A percentile compares a stretch with the other conserved stretches of the same genome.
Evolutionary conservation across 805 yeast species (phyloP).

Genomic region (Ogataea paradorogensis): DNA sequence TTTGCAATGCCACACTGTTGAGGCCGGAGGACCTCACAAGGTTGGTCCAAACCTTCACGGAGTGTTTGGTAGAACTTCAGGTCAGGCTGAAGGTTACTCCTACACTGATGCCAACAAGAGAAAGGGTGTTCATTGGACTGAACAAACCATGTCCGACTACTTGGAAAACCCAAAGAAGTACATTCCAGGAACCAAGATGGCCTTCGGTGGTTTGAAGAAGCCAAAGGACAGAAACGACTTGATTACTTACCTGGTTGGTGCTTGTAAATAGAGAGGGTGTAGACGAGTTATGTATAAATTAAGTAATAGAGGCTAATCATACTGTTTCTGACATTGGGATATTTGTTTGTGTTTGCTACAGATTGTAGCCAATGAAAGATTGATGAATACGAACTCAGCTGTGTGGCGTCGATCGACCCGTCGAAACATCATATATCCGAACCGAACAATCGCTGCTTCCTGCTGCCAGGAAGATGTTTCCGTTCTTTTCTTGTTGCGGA

Average conservation of each 20-base stretch:
- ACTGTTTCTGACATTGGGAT: neutral
- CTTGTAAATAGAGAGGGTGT: slow-evolving; percentile 41
- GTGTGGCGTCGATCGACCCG: slow-evolving; percentile 15
- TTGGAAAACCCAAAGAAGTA: slow-evolving; percentile 99
- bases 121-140: slow-evolving; percentile 87
- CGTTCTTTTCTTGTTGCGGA: slow-evolving; percentile 15
- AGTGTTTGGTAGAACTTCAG: slow-evolving; percentile 87
- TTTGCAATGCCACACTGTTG: slow-evolving; percentile 97
- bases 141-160: slow-evolving; percentile 89
- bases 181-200: slow-evolving; percentile 99
- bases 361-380: slow-evolving; percentile 7
- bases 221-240: slow-evolving; percentile 98
- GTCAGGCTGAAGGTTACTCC: slow-evolving; percentile 88
- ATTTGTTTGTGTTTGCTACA: neutral
- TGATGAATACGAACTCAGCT: neutral
- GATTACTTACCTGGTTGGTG: slow-evolving; percentile 72
- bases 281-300: slow-evolving; percentile 4
- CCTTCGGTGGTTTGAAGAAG: slow-evolving; percentile 99
- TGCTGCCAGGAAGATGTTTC: slow-evolving; percentile 45
- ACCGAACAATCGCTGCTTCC: slow-evolving; percentile 68
- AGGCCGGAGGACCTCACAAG: slow-evolving; percentile 94
- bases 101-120: slow-evolving; percentile 98
- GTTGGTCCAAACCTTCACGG: slow-evolving; percentile 99
- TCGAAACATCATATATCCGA: slow-evolving; percentile 30
- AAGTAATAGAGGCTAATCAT: slow-evolving; percentile 8